Conservation (phyloP, 805 yeast genomes). For the Suhomyces prunicola region DNA sequence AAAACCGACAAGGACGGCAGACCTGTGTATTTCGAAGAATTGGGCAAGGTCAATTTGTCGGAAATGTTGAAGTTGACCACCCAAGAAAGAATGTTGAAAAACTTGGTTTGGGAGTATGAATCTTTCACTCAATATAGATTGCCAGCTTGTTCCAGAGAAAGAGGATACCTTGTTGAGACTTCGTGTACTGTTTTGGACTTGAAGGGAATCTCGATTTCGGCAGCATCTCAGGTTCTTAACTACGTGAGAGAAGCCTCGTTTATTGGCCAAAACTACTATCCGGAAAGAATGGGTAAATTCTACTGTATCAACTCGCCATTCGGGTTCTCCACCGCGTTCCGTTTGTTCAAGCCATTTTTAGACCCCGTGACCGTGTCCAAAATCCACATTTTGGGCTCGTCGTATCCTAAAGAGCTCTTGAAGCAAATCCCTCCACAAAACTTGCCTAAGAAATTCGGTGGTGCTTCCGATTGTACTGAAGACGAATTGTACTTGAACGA, state of each 20-base stretch:
- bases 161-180: slow-evolving; percentile 80
- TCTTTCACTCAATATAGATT: slow-evolving; percentile 77
- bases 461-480: slow-evolving; percentile 62
- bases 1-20: slow-evolving; percentile 96
- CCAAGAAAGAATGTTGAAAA: slow-evolving; percentile 93
- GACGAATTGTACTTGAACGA: slow-evolving; percentile 87
- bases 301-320: slow-evolving; percentile 95
- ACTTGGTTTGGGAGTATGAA: slow-evolving; percentile 97
- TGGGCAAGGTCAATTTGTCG: slow-evolving; percentile 83
- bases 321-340: slow-evolving; percentile 93
- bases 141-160: slow-evolving; percentile 90
- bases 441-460: slow-evolving; percentile 90
- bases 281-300: slow-evolving; percentile 98
- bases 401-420: slow-evolving; percentile 76
- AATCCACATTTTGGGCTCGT: slow-evolving; percentile 79
- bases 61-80: slow-evolving; percentile 93
- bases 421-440: slow-evolving; percentile 93
- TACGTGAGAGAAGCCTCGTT: slow-evolving; percentile 91
- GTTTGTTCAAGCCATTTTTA: slow-evolving; percentile 85
- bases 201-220: slow-evolving; percentile 84
- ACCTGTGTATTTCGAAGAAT: slow-evolving; percentile 91
- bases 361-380: slow-evolving; percentile 97
- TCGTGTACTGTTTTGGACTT: slow-evolving; percentile 94
- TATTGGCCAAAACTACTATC: slow-evolving; percentile 96
- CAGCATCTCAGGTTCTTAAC: slow-evolving; percentile 80